phyloP scores from a whole-genome alignment of 768 basidiomycete genomes.

The Boletus subparvulus region DNA sequence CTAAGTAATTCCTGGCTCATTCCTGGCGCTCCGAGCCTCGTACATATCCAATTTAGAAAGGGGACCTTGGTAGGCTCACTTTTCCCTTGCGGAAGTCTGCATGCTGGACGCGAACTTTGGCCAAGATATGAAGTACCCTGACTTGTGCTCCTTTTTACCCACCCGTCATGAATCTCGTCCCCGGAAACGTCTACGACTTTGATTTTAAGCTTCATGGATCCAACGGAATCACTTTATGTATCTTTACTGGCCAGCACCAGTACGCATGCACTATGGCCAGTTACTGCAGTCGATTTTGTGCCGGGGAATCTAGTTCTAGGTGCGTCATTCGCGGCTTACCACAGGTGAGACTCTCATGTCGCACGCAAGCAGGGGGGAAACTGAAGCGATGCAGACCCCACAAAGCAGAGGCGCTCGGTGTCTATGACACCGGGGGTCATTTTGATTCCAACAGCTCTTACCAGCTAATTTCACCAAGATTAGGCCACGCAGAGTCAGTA shows the following conservation, averaged over 20 bases:
- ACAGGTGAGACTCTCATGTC: not conserved
- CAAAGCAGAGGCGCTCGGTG: not conserved
- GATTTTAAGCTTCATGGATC: not conserved
- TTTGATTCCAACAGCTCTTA: not conserved
- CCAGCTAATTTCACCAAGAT: not conserved
- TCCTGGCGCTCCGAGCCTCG: not conserved
- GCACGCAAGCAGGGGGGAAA: not conserved
- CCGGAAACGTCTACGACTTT: not conserved
- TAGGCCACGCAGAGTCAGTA: conserved; percentile 1
- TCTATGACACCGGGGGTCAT: not conserved
- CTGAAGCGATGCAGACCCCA: not conserved
- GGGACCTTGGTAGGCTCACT: not conserved
- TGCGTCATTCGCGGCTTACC: not conserved
- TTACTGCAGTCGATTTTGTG: fast-evolving
- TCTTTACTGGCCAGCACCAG: not conserved
- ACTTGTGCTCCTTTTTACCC: no score
- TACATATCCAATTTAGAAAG: not conserved
- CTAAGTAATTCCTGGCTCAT: no score
- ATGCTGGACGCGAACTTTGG: not conserved
- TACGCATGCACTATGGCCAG: not conserved
- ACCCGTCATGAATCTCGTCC: not conserved
- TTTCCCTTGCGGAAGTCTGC: not conserved
- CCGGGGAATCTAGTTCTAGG: not conserved
- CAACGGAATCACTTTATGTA: not conserved
- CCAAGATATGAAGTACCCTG: not conserved